phyloP scores from a whole-genome alignment of 805 yeast species.

The Metschnikowia noctiluminum region DNA sequence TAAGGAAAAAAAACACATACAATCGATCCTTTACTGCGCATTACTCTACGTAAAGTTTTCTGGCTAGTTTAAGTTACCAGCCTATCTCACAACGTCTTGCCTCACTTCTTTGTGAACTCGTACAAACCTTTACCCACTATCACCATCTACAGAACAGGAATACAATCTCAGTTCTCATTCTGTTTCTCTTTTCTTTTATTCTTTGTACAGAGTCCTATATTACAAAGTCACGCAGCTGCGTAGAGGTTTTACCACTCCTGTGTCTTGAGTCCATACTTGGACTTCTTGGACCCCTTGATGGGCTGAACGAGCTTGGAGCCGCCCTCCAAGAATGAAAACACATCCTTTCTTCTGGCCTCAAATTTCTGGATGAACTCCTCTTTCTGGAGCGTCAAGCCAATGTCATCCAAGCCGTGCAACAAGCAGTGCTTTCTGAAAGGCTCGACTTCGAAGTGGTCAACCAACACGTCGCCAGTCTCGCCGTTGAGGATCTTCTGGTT shows the following conservation, averaged over 20 bases:
- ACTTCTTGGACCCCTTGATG: constrained; percentile 63
- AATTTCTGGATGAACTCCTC: constrained; percentile 71
- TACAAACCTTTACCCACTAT: too few species aligned
- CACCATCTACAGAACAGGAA: too few species aligned
- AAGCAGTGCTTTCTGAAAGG: constrained; percentile 92
- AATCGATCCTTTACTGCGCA: too few species aligned
- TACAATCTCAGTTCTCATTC: too few species aligned
- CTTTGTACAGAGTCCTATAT: too few species aligned
- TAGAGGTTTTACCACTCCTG: constrained; percentile 60
- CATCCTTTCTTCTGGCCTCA: constrained; percentile 72
- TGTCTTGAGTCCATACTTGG: constrained; percentile 60
- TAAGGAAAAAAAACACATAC: too few species aligned
- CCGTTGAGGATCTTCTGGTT: constrained; percentile 77
- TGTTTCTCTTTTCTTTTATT: too few species aligned
- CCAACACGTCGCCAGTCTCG: constrained; percentile 57
- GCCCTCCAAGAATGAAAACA: constrained; percentile 90
- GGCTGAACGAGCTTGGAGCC: constrained; percentile 72
- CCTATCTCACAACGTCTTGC: too few species aligned
- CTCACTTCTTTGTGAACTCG: too few species aligned
- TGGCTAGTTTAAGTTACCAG: too few species aligned
- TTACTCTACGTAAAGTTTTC: too few species aligned
- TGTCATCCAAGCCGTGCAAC: constrained; percentile 93
- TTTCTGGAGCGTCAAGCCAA: constrained; percentile 90
- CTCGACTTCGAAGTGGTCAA: constrained; percentile 84
- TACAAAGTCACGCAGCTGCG: too few species aligned